Evolutionary conservation across 2,329 filamentous ascomycete genomes (phyloP).

Genomic region (Nigrospora oryzae): DNA sequence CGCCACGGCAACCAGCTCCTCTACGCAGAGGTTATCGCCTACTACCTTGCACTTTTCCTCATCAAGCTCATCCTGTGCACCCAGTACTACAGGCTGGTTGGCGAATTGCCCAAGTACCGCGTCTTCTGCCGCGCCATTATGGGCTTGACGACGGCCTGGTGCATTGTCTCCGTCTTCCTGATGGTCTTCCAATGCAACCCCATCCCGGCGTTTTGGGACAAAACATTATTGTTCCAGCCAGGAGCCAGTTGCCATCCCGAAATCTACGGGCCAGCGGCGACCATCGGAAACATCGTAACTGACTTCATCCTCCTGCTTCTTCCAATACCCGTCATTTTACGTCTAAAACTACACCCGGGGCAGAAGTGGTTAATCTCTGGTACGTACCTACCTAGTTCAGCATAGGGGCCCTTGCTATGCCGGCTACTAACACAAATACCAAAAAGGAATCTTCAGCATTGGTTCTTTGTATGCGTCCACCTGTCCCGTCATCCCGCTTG

Average conservation of each 20-base stretch:
- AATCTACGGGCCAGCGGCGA: background rate
- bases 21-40: background rate
- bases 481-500: background rate
- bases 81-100: conserved; percentile 1
- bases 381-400: background rate
- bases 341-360: background rate
- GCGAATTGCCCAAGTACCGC: background rate
- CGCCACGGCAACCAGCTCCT: background rate
- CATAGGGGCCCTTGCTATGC: background rate
- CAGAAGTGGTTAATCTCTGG: background rate
- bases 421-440: background rate
- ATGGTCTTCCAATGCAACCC: background rate
- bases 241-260: background rate
- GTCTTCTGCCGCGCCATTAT: background rate
- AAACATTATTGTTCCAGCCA: background rate
- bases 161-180: background rate
- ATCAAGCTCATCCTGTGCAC: background rate
- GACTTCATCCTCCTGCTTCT: conserved; percentile 1
- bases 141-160: background rate
- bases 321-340: background rate
- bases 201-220: background rate
- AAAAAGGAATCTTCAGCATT: background rate
- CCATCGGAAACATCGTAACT: background rate
- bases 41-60: background rate
- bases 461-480: background rate